Base-by-base conservation (phyloP, 1,284 basidiomycete genomes). In the Vanrija humicola region DNA sequence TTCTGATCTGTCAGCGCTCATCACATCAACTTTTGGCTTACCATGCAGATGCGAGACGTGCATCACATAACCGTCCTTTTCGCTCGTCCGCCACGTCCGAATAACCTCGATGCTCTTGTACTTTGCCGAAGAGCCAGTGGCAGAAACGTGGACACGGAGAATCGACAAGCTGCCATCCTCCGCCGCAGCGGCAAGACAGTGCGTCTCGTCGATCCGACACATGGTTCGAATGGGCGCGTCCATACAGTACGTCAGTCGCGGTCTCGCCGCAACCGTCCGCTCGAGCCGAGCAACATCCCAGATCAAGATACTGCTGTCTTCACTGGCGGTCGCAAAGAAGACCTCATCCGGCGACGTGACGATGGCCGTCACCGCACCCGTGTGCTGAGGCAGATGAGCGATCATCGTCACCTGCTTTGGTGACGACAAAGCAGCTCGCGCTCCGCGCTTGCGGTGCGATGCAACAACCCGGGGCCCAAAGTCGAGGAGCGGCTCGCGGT, bases 301-400 rank as follows among this genome's bases (percentile, higher is more conserved):
- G 6, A 90, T 81, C 69, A 89, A 88, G 59, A 94, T 82, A 0
- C 85, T 87, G 62, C 86, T 86, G 68, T 96, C 92, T 61, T 89
- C 85, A 1, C 91, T 94, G 0, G 86, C 83, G 0, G 93, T 89
- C 1, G 91, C 87, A 66, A 98, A 98, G 80, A 97, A 99, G 62
- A 86, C 78, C 62, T 96, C 91, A 70, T 98, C 96, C 0, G 93
- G 91, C 1, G 95, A 88, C 10, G 95, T 89, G 0, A 87, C 87
- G 16, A 98, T 79, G 1, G 85, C 83, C 1, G 87, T 91, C 57
- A 98, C 81, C 1, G 84, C 81, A 16, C 86, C 88, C 0, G 84
- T 83, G 68, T 97, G 93, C 9, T 90, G 90, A 19, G 83, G 83
- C n/a, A 95, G 81, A 72, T 95, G 88, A 0, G 88, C 86, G 48